Conservation (phyloP, 1,284 basidiomycete species). For the Ceratobasidium sp. region DNA sequence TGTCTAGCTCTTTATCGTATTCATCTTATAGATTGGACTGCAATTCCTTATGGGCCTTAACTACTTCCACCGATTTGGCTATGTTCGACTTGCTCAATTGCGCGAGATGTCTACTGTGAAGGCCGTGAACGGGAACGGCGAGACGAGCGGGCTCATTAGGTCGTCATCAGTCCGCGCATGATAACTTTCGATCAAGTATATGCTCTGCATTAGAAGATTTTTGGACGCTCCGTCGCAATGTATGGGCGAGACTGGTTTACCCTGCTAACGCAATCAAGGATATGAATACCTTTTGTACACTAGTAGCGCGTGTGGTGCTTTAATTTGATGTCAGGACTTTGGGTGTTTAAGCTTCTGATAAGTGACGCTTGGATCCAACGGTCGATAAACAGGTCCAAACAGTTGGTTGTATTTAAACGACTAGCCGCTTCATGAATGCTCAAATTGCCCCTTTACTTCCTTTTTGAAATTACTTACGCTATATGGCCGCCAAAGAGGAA, state of each 20-base stretch:
- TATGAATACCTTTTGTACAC: no score
- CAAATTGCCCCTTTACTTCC: neutral
- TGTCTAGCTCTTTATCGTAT: slow-evolving; percentile 37
- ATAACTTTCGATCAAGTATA: no score
- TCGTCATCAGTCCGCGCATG: slow-evolving; percentile 14
- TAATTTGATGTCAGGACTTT: neutral
- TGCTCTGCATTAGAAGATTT: neutral
- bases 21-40: slow-evolving; percentile 74
- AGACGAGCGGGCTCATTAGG: slow-evolving; percentile 5
- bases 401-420: neutral
- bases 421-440: neutral
- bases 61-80: slow-evolving; percentile 90
- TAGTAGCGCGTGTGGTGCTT: neutral
- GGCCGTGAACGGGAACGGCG: slow-evolving; percentile 9
- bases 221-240: neutral
- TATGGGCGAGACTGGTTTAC: neutral
- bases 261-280: no score
- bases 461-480: neutral
- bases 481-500: neutral
- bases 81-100: slow-evolving; percentile 75
- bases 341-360: no score
- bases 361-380: no score
- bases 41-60: slow-evolving; percentile 87
- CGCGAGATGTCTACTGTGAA: slow-evolving; percentile 56
- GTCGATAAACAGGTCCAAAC: neutral